Base-by-base conservation (phyloP, 1,284 basidiomycete species). In the Melampsora larici-populina region DNA sequence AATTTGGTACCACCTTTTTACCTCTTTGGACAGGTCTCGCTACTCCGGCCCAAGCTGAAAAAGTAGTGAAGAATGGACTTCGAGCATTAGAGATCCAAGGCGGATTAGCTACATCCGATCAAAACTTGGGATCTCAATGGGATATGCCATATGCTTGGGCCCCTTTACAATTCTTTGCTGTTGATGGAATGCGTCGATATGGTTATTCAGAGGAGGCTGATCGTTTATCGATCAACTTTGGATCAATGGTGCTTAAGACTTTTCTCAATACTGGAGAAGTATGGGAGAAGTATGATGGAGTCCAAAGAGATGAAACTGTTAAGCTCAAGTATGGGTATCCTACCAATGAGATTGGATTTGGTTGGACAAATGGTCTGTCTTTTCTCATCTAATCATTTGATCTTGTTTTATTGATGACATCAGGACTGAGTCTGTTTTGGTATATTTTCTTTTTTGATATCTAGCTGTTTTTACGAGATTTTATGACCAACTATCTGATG, bases 131-230 rank as follows among this genome's bases (percentile, higher is more conserved):
- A 21, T 62, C 58, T 55, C 73, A 75, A 40, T 75, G 73, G 73
- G 73, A 75, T 58, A 66, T 55, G 51, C 73, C 73, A 17, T 75
- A 75, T 48, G 48, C 51, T 51, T 75, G 73, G 73, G 73, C 73
- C 8, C 73, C 73, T 21, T 43, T 75, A 4, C 73, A 75, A 46
- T 51, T 75, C 26, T 75, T 75, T 49, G 73, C 73, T 24, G 64
- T 75, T 51, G 73, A 75, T 24, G 73, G 73, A 21, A 33, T 75
- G 31, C 43, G 36, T 13, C 64, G 48, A 40, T 75, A 75, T 31
- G 73, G 64, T 5, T 60, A 58, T 40, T 15, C 55, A 18, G 13
- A 18, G 18, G 31, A 18, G 9, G 65, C 65, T 29, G 49, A 75
- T 18, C 46, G 73, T 58, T 66, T 75, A 31, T 63, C 73, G 1